phyloP scores from a whole-genome alignment of 2,329 filamentous ascomycete species.

The Epichloe hybrida region DNA sequence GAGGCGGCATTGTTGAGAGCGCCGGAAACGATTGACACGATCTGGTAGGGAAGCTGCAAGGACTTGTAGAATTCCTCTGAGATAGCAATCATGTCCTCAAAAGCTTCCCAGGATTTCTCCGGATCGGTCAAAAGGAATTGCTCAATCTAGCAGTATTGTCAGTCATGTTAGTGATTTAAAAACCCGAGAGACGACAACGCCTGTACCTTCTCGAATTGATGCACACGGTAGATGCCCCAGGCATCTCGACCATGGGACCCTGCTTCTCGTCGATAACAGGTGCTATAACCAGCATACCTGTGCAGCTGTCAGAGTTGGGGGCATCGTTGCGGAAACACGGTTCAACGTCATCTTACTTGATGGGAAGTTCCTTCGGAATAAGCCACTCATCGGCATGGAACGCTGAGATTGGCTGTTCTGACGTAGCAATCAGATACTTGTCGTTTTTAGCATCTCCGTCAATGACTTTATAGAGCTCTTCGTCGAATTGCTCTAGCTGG shows the following conservation, averaged over 20 bases:
- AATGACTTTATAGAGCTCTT: slow-evolving; percentile 94
- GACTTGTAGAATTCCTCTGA: slow-evolving; percentile 95
- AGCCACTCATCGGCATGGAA: slow-evolving; percentile 94
- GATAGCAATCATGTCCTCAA: slow-evolving; percentile 81
- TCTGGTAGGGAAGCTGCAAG: slow-evolving; percentile 75
- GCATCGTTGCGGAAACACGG: not conserved
- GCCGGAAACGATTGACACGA: slow-evolving; percentile 91
- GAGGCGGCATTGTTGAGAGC: slow-evolving; percentile 65
- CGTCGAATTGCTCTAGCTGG: slow-evolving; percentile 92
- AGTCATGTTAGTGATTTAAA: not conserved
- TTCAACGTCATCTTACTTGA: slow-evolving; percentile 43
- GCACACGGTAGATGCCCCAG: slow-evolving; percentile 96
- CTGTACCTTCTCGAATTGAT: slow-evolving; percentile 83
- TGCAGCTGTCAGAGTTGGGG: slow-evolving; percentile 14
- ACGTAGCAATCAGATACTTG: slow-evolving; percentile 69
- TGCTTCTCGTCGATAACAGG: slow-evolving; percentile 91
- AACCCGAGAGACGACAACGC: not conserved
- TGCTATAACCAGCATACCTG: slow-evolving; percentile 87
- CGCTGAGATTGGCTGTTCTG: slow-evolving; percentile 87
- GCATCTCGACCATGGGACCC: slow-evolving; percentile 77
- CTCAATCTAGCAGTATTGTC: slow-evolving; percentile 35
- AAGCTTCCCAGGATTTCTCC: slow-evolving; percentile 83
- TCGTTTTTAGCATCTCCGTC: slow-evolving; percentile 77
- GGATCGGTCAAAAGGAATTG: slow-evolving; percentile 73
- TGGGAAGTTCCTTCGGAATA: slow-evolving; percentile 67